A percentile compares a stretch with the other conserved stretches of the same genome.
Evolutionary conservation across 2,329 filamentous ascomycete species (phyloP).

Genomic region (Drechmeria coniospora): DNA sequence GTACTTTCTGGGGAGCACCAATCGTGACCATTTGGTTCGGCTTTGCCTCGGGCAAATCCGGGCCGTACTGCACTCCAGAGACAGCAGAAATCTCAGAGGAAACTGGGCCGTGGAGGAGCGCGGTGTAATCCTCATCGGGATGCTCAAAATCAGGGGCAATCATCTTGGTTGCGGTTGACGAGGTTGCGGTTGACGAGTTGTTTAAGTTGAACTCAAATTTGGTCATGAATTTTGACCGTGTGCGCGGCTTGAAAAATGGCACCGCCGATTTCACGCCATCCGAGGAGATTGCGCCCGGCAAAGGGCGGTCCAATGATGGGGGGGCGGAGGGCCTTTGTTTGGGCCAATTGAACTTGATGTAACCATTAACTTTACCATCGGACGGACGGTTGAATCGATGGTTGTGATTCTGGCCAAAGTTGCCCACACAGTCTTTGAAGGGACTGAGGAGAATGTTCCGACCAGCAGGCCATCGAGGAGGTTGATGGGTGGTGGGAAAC

Average conservation of each 20-base stretch:
- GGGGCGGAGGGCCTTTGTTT: constrained; percentile 3
- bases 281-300: not conserved
- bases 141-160: no score
- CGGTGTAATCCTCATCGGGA: no score
- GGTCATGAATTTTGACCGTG: not conserved
- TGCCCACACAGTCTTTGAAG: constrained; percentile 16
- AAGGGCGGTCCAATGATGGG: not conserved
- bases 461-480: constrained; percentile 3
- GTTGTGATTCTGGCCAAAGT: constrained; percentile 9
- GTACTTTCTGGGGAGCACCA: constrained; percentile 9
- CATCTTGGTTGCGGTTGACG: no score
- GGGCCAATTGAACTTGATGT: constrained; percentile 23
- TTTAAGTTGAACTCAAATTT: not conserved
- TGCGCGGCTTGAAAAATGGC: no score
- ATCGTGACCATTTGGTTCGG: constrained; percentile 2
- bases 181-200: no score
- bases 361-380: constrained; percentile 21
- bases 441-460: constrained; percentile 12
- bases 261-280: constrained; percentile 2
- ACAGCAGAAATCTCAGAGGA: no score
- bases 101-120: not conserved
- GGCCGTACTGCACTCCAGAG: no score
- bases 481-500: constrained; percentile 1
- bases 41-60: not conserved
- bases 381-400: constrained; percentile 15